phyloP scores from a whole-genome alignment of 1,139 yeast genomes.

The Geotrichum fermentans region DNA sequence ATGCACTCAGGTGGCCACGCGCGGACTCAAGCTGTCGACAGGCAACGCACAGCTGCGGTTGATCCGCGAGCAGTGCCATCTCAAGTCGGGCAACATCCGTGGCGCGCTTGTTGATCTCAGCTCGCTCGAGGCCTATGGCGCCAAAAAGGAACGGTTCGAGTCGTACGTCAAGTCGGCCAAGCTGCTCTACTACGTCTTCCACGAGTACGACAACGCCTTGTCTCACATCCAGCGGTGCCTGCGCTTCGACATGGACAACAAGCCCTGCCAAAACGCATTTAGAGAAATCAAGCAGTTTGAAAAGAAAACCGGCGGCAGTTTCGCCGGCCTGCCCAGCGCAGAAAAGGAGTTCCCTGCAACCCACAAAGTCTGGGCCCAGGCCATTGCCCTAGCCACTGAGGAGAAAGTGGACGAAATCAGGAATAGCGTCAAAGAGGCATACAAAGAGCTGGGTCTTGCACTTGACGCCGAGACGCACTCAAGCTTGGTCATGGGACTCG shows the following conservation, averaged over 20 bases:
- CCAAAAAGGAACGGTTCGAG: conserved; percentile 27
- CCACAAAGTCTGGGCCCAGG: conserved; percentile 15
- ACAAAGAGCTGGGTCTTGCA: conserved; percentile 6
- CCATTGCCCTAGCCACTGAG: conserved; percentile 15
- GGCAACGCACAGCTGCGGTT: conserved; percentile 33
- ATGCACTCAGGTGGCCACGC: conserved; percentile 26
- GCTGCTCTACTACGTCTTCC: conserved; percentile 48
- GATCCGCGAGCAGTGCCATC: conserved; percentile 36
- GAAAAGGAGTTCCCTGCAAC: conserved; percentile 2
- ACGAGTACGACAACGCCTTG: conserved; percentile 49
- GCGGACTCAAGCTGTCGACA: conserved; percentile 29
- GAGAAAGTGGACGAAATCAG: not conserved
- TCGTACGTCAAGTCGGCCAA: conserved; percentile 38
- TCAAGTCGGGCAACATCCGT: conserved; percentile 31
- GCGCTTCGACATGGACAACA: conserved; percentile 62
- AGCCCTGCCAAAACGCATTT: conserved; percentile 48
- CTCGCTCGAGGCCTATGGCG: conserved; percentile 25
- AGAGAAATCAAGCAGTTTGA: conserved; percentile 45
- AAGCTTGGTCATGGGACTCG: conserved; percentile 36
- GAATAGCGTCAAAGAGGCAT: conserved; percentile 3
- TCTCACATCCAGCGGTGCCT: conserved; percentile 55
- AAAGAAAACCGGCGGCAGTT: conserved; percentile 24
- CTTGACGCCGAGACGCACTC: conserved; percentile 14
- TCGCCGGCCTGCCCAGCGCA: not conserved
- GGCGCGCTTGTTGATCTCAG: conserved; percentile 37